These are phyloP conservation scores for Tetramitus jugosus DNA, from an alignment of 208 protist genomes.

Conservation along the genomic window DNA sequence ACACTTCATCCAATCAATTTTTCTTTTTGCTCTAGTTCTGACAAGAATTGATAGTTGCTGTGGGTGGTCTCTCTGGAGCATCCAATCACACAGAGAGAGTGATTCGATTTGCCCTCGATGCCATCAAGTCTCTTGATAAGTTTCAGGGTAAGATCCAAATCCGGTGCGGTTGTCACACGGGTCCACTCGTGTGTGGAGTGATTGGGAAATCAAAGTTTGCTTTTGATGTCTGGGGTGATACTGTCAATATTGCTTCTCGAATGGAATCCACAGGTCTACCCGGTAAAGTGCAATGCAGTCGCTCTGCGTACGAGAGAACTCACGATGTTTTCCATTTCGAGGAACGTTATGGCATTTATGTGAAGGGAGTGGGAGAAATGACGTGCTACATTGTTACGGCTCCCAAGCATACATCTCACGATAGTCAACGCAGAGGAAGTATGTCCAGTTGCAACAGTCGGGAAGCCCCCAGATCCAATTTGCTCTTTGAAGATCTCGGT, in stretches of 20 bases:
- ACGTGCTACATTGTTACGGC: not conserved
- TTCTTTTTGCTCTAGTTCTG: too few relatives aligned
- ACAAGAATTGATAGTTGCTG: too few relatives aligned
- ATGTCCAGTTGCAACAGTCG: too few relatives aligned
- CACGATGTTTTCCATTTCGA: not conserved
- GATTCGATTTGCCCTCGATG: not conserved
- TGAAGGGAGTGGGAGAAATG: not conserved
- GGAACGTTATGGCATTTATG: not conserved
- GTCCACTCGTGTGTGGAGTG: not conserved
- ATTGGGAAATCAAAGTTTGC: constrained; percentile 4
- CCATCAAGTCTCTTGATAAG: not conserved
- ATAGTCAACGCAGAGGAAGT: too few relatives aligned
- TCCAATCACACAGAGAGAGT: not conserved
- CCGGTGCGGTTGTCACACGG: not conserved
- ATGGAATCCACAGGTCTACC: not conserved
- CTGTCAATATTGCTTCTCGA: not conserved
- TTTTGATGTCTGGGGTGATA: constrained; percentile 6
- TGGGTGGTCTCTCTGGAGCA: not conserved
- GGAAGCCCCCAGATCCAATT: too few relatives aligned
- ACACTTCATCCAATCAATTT: too few relatives aligned
- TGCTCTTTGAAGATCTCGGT: too few relatives aligned
- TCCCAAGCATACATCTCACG: too few relatives aligned
- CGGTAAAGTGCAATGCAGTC: not conserved
- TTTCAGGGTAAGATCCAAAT: not conserved
- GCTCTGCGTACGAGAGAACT: not conserved